Base-by-base conservation (phyloP, 2,329 filamentous ascomycete species). In the Cordyceps fumosorosea region DNA sequence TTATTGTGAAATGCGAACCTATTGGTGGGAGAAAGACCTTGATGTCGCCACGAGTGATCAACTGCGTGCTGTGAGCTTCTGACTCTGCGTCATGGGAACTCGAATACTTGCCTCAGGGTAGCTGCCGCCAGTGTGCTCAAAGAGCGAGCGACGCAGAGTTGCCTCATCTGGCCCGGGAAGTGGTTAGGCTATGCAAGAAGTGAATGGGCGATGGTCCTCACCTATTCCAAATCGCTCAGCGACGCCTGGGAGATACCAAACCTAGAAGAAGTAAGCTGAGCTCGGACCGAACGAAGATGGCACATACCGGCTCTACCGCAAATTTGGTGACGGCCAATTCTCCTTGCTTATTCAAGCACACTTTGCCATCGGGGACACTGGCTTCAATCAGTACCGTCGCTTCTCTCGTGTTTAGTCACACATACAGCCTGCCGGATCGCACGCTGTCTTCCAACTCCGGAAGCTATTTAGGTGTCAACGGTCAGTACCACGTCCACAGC, bases 11-110 rank as follows among this genome's bases (percentile, higher is more conserved):
- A 12, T 10, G 65, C 72, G 66, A 75, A 84, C 84, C 95, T 73
- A 99, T 98, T 4, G 95, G 95, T 37, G 95, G 95, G 51, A 98
- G 78, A 78, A 98, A 99, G 51, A 96, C 79, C 77, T 99, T 98
- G 76, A 98, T 93, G 71, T 98, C 95, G 51, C 87, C 87, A 62
- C 95, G 86, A 18, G 95, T 99, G 72, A 99, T 97, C 65, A 98
- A 82, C 80, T 85, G 64, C 55, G 8, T 47, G 40, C 40, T 56
- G 74, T 55, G 74, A 71, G 54, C 55, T 18, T 40, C 29, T 42
- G 48, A 62, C 44, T 18, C 29, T 5, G 8, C 29, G 40, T 16
- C 44, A 12, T 29, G 16, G 50, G 32, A 4, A 29, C 14, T 42
- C 57, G 34, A 29, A 56, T 16, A 53, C 65, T 64, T 71, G 83